phyloP scores from a whole-genome alignment of 257 asterid genomes.

The Scutellaria baicalensis region DNA sequence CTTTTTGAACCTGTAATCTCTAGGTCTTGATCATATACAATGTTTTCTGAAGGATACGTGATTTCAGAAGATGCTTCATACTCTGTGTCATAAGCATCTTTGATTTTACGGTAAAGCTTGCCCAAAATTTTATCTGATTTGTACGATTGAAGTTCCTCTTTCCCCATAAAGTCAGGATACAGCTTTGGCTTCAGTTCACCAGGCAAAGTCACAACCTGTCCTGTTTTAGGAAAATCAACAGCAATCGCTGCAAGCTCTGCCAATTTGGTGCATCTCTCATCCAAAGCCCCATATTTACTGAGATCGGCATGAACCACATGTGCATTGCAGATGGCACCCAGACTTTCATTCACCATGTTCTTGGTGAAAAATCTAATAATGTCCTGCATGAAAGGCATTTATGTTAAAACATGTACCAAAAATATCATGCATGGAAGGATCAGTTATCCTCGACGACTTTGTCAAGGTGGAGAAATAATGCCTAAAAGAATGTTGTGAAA shows the following conservation, averaged over 20 bases:
- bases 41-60: slow-evolving; percentile 15
- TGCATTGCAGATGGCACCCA: slow-evolving; percentile 91
- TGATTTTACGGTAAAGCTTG: slow-evolving; percentile 62
- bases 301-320: slow-evolving; percentile 93
- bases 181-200: slow-evolving; percentile 49
- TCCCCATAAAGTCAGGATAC: slow-evolving; percentile 94
- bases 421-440: background rate
- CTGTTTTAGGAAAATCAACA: slow-evolving; percentile 94
- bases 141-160: slow-evolving; percentile 63
- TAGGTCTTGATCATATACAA: slow-evolving; percentile 51
- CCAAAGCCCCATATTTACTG: slow-evolving; percentile 77
- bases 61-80: slow-evolving; percentile 21
- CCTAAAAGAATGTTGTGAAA: background rate
- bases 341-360: slow-evolving; percentile 80
- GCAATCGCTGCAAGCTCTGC: slow-evolving; percentile 95
- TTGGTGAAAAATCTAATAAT: slow-evolving; percentile 60
- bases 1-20: slow-evolving; percentile 44
- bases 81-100: slow-evolving; percentile 38
- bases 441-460: background rate
- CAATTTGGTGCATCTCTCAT: slow-evolving; percentile 70
- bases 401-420: background rate
- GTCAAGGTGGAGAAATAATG: background rate
- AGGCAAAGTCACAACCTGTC: slow-evolving; percentile 64
- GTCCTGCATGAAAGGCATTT: slow-evolving; percentile 41
- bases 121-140: slow-evolving; percentile 57